These are phyloP conservation scores for Vitis labrusca DNA, from an alignment of 164 flowering plant genomes.

Conservation along the genomic window DNA sequence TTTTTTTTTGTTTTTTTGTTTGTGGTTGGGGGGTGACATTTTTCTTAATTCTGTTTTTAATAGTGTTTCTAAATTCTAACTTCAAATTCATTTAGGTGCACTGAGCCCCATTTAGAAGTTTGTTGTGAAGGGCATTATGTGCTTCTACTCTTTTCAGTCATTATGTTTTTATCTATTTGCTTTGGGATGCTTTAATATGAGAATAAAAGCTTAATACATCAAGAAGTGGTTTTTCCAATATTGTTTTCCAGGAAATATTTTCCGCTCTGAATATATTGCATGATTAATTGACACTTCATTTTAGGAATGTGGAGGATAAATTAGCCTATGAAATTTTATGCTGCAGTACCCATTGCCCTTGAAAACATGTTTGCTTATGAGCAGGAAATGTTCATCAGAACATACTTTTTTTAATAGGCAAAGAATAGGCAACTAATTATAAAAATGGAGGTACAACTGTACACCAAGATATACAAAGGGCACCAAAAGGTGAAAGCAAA, in stretches of 20 bases:
- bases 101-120: not conserved
- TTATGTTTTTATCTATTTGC: not conserved
- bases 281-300: no score
- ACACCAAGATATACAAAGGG: no score
- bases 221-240: not conserved
- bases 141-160: not conserved
- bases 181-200: not conserved
- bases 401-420: no score
- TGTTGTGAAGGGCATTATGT: not conserved
- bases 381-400: no score
- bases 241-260: not conserved
- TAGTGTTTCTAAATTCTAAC: not conserved
- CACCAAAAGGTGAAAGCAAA: no score
- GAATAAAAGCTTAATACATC: not conserved
- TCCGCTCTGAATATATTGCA: not conserved
- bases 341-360: not conserved
- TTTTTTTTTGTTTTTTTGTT: no score
- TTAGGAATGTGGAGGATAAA: not conserved
- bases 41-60: no score
- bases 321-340: not conserved
- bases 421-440: no score
- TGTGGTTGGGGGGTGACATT: no score
- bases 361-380: not conserved
- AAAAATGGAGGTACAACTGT: no score
- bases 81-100: not conserved